Percentiles rank a stretch among this genome's conserved stretches.
Evolutionary conservation across 2,329 filamentous ascomycete genomes (phyloP).

Genomic region (Didymella segeticola): DNA sequence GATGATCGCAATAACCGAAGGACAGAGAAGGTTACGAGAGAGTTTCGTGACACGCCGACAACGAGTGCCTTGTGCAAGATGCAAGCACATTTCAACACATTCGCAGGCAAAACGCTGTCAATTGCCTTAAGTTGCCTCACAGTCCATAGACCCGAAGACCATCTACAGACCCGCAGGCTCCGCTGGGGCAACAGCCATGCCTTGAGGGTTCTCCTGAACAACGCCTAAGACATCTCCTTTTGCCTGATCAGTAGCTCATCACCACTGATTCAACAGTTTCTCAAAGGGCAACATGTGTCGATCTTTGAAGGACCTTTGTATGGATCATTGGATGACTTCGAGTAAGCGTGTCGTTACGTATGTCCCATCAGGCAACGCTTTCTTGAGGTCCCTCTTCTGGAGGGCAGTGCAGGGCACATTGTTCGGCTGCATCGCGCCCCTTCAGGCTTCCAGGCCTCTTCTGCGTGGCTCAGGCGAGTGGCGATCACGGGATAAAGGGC

Average conservation of each 20-base stretch:
- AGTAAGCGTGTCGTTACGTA: background rate
- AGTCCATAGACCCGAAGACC: background rate
- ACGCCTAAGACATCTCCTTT: background rate
- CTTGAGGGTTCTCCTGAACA: background rate
- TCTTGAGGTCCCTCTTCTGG: background rate
- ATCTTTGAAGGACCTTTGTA: conserved; percentile 2
- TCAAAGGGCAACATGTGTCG: conserved; percentile 3
- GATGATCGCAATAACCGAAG: conserved; percentile 13
- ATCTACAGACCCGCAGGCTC: background rate
- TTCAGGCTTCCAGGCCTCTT: background rate
- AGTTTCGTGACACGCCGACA: background rate
- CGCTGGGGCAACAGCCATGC: background rate
- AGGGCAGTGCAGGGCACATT: conserved; percentile 5
- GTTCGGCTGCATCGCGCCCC: conserved; percentile 4
- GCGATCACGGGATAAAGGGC: conserved; percentile 13
- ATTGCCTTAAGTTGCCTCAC: background rate
- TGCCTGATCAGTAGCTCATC: background rate
- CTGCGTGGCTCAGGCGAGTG: conserved; percentile 9
- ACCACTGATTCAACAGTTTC: background rate
- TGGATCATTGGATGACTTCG: background rate
- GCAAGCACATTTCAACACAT: background rate
- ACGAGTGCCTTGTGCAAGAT: conserved; percentile 3
- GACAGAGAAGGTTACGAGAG: background rate
- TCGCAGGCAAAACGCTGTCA: background rate
- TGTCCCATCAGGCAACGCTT: conserved; percentile 3